A percentile compares a stretch with the other conserved stretches of the same genome.
phyloP scores from a whole-genome alignment of 768 basidiomycete genomes.

The Hortiboletus flavorubellus region DNA sequence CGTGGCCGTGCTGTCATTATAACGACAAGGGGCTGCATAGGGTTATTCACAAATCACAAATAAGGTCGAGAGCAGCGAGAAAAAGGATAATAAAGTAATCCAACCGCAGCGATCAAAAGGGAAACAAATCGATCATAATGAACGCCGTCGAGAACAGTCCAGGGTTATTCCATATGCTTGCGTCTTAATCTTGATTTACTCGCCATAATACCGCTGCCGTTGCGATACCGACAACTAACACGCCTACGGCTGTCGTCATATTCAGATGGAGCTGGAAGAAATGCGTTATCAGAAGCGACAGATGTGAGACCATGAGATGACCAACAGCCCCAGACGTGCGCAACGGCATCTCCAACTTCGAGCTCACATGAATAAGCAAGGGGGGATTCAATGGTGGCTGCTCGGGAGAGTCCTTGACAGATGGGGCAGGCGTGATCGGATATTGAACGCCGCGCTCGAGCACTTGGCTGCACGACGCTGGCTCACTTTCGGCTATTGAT shows the following conservation, averaged over 20 bases:
- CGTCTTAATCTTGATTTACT: constrained; percentile 45
- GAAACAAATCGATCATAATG: constrained; percentile 15
- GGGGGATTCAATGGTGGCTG: constrained; percentile 12
- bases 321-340: constrained; percentile 28
- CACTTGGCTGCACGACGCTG: constrained; percentile 20
- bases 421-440: constrained; percentile 31
- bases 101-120: constrained; percentile 12
- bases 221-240: constrained; percentile 62
- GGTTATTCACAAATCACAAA: constrained; percentile 25
- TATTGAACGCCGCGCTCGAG: constrained; percentile 23
- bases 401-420: constrained; percentile 29
- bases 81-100: constrained; percentile 30
- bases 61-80: constrained; percentile 15
- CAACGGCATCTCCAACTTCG: constrained; percentile 17
- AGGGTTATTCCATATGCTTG: constrained; percentile 10
- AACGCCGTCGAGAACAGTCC: constrained; percentile 16
- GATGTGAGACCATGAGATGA: constrained; percentile 19
- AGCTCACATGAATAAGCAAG: constrained; percentile 7
- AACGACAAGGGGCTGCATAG: constrained; percentile 18
- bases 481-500: constrained; percentile 30
- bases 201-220: constrained; percentile 74
- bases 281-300: constrained; percentile 18
- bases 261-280: constrained; percentile 29
- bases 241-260: constrained; percentile 55
- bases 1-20: constrained; percentile 19